These are phyloP conservation scores for Ordospora colligata DNA, from an alignment of 371 early-diverging fungal genomes.

Conservation along the genomic window DNA sequence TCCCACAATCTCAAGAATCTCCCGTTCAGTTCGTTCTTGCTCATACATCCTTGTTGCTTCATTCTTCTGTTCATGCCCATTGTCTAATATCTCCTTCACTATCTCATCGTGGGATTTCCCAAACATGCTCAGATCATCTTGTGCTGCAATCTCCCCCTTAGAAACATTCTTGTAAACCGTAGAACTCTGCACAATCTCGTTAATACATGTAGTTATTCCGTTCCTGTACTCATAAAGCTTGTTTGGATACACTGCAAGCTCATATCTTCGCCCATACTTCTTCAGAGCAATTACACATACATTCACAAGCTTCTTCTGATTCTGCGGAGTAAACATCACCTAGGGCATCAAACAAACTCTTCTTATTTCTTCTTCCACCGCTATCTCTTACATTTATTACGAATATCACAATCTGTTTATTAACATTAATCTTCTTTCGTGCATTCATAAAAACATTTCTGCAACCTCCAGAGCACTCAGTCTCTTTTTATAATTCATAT, in stretches of 20 bases:
- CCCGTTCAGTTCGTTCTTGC: slow-evolving; percentile 34
- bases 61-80: slow-evolving; percentile 54
- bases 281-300: slow-evolving; percentile 49
- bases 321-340: slow-evolving; percentile 53
- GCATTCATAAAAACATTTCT: slow-evolving; percentile 8
- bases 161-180: slow-evolving; percentile 53
- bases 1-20: slow-evolving; percentile 44
- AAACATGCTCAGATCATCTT: slow-evolving; percentile 29
- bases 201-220: slow-evolving; percentile 16
- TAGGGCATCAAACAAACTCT: background rate
- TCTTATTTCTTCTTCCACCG: background rate
- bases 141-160: slow-evolving; percentile 46
- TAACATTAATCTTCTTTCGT: background rate
- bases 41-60: slow-evolving; percentile 48
- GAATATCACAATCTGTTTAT: background rate
- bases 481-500: slow-evolving; percentile 18
- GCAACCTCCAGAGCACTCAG: slow-evolving; percentile 3
- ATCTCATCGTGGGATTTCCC: slow-evolving; percentile 19
- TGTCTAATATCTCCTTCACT: slow-evolving; percentile 43
- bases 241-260: slow-evolving; percentile 57
- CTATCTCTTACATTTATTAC: background rate
- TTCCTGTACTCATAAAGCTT: slow-evolving; percentile 58
- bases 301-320: slow-evolving; percentile 54
- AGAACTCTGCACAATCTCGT: slow-evolving; percentile 40
- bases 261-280: slow-evolving; percentile 47